Evolutionary conservation across 2,329 filamentous ascomycete genomes (phyloP), one percentile per base, ranked within the genome.

Genomic region (Graphiopsis chlorocephala): DNA sequence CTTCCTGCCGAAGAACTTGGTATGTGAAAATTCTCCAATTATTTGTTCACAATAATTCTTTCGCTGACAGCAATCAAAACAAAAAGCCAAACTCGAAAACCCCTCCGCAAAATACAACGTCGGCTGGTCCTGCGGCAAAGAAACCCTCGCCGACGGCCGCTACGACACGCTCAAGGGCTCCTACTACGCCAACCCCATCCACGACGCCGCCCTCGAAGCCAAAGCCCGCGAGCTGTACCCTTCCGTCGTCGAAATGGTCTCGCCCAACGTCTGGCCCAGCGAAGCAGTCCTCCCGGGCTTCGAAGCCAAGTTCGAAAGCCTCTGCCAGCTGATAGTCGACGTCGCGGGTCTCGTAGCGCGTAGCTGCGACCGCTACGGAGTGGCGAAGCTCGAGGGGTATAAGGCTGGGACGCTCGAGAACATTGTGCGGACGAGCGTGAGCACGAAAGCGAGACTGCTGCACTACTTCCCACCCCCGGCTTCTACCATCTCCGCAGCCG

Each of bases 331-430:
- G 68, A 92, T 98, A 72, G 97, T 98, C 69, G 92, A 97, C 72
- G 90, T 90, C 0, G 95, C 92, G 1, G 90, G 90, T 3, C 83
- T 98, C 10, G 95, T 99, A 6, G 95, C 95, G 1, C 82, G 88
- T n/a, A 92, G 91, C 3, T 97, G 94, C 78, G 94, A 97, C 80
- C 85, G 84, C 63, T 98, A 92, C 78, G 95, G 93, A 1, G 84
- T 88, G 74, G 83, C 85, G 64, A 91, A 96, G 68, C 91, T 98
- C 50, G 80, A 86, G 0, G 90, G 83, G 2, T 98, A 98, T 74
- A 86, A 87, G 56, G 74, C 79, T 4, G 91, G 90, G 0, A 97
- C 96, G 73, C 82, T 99, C 4, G 92, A 97, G 79, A 87, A 88
- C 62, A 91, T 98, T 6, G 94, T 99, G 56, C 87, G 87, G 76